Evolutionary conservation across 1,139 yeast species (phyloP).

Genomic region (Kodamaea sp.): DNA sequence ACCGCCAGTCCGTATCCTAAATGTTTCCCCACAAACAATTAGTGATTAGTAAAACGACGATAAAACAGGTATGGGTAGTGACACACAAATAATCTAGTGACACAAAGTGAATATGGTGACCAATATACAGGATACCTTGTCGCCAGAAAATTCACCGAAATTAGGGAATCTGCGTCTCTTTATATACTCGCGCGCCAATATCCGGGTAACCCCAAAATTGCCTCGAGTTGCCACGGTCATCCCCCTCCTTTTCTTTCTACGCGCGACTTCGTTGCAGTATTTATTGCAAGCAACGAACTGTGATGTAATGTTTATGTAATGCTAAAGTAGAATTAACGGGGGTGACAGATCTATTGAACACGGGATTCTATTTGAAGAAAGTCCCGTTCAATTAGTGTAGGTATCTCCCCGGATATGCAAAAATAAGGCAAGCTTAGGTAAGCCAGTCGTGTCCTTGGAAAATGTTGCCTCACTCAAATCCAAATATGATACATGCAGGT

Average conservation of each 20-base stretch:
- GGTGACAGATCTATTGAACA: no score
- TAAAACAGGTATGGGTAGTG: not conserved
- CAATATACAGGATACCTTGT: constrained; percentile 11
- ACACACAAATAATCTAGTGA: constrained; percentile 3
- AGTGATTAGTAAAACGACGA: constrained; percentile 1
- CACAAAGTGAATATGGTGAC: constrained; percentile 8
- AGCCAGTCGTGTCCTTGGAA: no score
- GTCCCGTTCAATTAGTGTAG: no score
- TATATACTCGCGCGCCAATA: constrained; percentile 25
- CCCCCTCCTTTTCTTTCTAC: constrained; percentile 72
- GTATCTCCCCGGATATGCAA: no score
- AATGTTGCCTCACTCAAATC: no score
- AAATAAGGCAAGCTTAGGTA: no score
- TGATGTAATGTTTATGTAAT: constrained; percentile 7
- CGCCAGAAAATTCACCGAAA: constrained; percentile 6
- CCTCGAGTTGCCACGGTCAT: constrained; percentile 74
- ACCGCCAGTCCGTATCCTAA: no score
- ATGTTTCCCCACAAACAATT: constrained; percentile 11
- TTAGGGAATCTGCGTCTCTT: constrained; percentile 13
- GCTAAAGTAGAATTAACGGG: no score
- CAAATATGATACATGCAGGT: no score
- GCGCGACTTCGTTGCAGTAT: not conserved
- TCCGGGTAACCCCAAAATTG: constrained; percentile 35
- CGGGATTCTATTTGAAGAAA: no score
- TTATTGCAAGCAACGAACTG: constrained; percentile 4